A percentile compares a stretch with the other conserved stretches of the same genome.
Evolutionary conservation across 345 rosid genomes (phyloP).

Genomic region (Salix arbutifolia): DNA sequence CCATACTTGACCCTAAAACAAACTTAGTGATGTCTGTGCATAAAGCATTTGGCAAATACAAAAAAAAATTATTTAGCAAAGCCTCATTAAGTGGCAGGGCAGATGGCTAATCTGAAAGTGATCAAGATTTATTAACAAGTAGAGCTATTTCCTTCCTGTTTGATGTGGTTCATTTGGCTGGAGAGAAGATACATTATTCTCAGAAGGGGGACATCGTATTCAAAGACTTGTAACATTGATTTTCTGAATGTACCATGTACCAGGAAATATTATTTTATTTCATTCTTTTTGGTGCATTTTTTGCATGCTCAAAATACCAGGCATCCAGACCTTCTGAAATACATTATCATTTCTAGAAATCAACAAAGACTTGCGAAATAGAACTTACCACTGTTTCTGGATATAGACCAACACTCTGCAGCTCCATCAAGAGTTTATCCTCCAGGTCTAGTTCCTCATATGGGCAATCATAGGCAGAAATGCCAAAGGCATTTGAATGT

Average conservation of each 20-base stretch:
- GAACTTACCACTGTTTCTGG: slow-evolving; percentile 46
- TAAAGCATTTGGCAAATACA: background rate
- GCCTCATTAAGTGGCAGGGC: background rate
- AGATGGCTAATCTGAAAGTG: background rate
- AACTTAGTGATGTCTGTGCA: background rate
- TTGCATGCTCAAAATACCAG: background rate
- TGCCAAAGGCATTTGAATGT: slow-evolving; percentile 9
- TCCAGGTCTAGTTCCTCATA: slow-evolving; percentile 38
- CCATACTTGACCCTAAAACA: slow-evolving; percentile 2
- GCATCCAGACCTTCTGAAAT: background rate
- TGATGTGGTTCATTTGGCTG: background rate
- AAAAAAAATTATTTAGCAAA: background rate
- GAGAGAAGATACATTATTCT: background rate
- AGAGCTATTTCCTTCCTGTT: background rate
- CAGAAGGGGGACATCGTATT: background rate
- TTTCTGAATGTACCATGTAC: background rate
- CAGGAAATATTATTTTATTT: background rate
- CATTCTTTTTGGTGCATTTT: background rate
- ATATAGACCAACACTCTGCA: slow-evolving; percentile 46
- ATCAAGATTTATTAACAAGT: background rate
- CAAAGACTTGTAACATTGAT: background rate
- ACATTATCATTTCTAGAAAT: background rate
- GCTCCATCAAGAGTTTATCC: slow-evolving; percentile 44
- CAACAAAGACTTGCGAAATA: background rate
- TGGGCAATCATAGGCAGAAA: slow-evolving; percentile 26